Base-by-base conservation (phyloP, 1,284 basidiomycete species). In the Boletellus deceptivus region DNA sequence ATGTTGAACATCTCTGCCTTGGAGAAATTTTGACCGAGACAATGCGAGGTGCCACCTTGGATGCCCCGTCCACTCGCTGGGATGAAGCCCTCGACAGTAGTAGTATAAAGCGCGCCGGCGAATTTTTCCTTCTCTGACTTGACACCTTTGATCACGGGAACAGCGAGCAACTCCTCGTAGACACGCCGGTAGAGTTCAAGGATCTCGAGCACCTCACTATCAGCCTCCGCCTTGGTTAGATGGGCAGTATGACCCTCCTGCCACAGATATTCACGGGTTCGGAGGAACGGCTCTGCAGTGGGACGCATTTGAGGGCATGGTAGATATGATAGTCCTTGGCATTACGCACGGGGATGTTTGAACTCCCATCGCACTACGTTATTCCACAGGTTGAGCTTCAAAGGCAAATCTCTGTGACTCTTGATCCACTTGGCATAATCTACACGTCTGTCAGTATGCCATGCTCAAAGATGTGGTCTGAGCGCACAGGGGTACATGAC, bases 61-160 rank as follows among this genome's bases (percentile, higher is more conserved):
- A 99, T 98, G 57, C 96, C 97, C 56, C 97, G 89, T 31, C 96
- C 97, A 13, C 96, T 91, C 10, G 95, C 94, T 9, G 97, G 93
- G 62, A 99, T 89, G 77, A 98, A 99, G 44, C 96, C 96, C 72
- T 99, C 96, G 51, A 98, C 84, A 37, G 97, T 98, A 37, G 97
- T 99, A 22, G 97, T 99, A 77, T 99, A 99, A 66, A 96, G 79
- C 2, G 92, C 97, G 49, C 96, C 96, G 9, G 97, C 96, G 61
- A 99, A 99, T 73, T 98, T 99, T 75, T 99, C 96, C 75, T 99
- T 99, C 71, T 98, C 94, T 13, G 95, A 98, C 73, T 99, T 99
- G 70, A 96, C 77, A 60, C 96, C 96, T 11, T 92, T 91, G 56
- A 98, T 89, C 70, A 99, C 95, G 46, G 97, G 96, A 37, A 99